Conservation (phyloP, 371 early-diverging fungal genomes). For the Apophysomyces elegans region DNA sequence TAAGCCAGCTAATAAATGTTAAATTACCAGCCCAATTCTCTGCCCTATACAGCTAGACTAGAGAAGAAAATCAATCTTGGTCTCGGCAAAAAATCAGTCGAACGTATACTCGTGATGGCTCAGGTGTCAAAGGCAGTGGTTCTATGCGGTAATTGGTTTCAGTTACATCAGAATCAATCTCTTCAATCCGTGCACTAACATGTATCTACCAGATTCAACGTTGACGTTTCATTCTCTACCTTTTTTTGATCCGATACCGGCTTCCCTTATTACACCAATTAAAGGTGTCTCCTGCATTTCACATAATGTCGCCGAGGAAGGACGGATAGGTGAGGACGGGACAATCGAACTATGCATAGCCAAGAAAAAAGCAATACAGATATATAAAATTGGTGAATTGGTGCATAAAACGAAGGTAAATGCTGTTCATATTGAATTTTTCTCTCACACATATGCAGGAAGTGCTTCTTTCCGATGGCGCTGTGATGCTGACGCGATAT, state of each 20-base stretch:
- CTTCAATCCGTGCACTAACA: background rate
- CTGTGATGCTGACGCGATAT: constrained; percentile 57
- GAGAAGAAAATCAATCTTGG: constrained; percentile 59
- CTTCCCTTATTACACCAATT: constrained; percentile 57
- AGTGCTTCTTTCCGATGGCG: constrained; percentile 66
- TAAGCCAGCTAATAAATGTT: background rate
- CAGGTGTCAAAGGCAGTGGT: constrained; percentile 75
- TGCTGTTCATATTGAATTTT: background rate
- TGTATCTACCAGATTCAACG: constrained; percentile 53
- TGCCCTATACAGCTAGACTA: constrained; percentile 50
- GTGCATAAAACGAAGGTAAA: constrained; percentile 57
- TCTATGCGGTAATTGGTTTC: constrained; percentile 62
- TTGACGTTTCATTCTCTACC: constrained; percentile 70
- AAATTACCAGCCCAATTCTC: constrained; percentile 16
- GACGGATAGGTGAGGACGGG: constrained; percentile 61
- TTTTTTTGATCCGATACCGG: constrained; percentile 60
- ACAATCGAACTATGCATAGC: constrained; percentile 67
- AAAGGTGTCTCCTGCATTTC: constrained; percentile 72
- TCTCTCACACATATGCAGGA: constrained; percentile 51
- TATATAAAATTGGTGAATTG: constrained; percentile 56
- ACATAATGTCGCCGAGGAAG: constrained; percentile 61
- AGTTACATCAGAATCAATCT: background rate
- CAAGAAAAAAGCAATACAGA: constrained; percentile 64
- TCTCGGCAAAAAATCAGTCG: constrained; percentile 68
- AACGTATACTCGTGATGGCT: constrained; percentile 68